These are phyloP conservation scores for Solanum chaucha DNA, from an alignment of 257 asterid species.

Conservation along the genomic window DNA sequence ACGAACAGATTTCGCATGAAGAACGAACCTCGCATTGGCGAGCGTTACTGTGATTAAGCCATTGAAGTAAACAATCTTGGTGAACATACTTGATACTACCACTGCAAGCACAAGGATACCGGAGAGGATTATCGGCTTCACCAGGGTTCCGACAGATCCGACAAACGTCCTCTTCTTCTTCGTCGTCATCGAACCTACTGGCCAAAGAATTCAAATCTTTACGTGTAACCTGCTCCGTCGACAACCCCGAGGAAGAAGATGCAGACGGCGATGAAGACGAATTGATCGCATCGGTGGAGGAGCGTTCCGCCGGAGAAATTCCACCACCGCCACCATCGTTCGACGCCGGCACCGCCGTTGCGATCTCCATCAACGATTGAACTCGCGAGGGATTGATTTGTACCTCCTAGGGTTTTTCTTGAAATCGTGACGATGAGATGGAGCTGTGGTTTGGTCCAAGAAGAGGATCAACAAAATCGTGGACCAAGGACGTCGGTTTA, in stretches of 20 bases:
- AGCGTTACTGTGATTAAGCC: slow-evolving; percentile 99
- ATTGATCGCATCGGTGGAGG: background rate
- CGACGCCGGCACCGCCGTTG: slow-evolving; percentile 42
- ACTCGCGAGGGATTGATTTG: slow-evolving; percentile 20
- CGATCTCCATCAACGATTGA: slow-evolving; percentile 73
- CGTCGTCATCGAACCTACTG: slow-evolving; percentile 62
- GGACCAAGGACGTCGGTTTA: background rate
- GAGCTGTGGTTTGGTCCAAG: background rate
- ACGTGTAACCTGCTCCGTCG: slow-evolving; percentile 18
- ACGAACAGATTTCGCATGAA: background rate
- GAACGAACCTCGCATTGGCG: slow-evolving; percentile 84
- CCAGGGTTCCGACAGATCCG: slow-evolving; percentile 98
- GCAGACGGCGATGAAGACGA: slow-evolving; percentile 11
- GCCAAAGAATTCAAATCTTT: background rate
- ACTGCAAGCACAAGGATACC: slow-evolving; percentile 95
- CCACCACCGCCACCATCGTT: slow-evolving; percentile 14
- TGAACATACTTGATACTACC: slow-evolving; percentile 96
- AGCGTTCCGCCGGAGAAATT: slow-evolving; percentile 8
- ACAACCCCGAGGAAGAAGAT: slow-evolving; percentile 26
- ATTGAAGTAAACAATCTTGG: slow-evolving; percentile 95
- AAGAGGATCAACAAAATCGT: background rate
- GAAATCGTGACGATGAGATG: background rate
- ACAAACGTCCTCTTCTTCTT: slow-evolving; percentile 92
- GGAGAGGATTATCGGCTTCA: slow-evolving; percentile 80
- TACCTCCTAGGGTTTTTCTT: slow-evolving; percentile 34